Evolutionary conservation across 2,329 filamentous ascomycete genomes (phyloP).

Genomic region (Parasarocladium wereldwijsianum): DNA sequence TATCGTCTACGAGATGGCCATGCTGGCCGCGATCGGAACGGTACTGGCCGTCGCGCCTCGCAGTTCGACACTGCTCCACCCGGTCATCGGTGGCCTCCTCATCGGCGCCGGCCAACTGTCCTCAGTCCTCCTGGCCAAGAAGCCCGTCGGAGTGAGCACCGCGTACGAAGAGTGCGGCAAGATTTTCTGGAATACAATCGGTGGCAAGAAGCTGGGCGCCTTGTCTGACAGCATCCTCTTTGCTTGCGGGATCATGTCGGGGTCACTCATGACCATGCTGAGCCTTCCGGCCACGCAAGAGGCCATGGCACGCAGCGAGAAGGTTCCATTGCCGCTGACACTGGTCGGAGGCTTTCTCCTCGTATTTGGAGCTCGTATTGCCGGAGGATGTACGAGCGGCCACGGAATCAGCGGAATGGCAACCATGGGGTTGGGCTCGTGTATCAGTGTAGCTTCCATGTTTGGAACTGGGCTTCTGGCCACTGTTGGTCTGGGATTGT

Average conservation of each 20-base stretch:
- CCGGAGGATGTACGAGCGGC: slow-evolving; percentile 6
- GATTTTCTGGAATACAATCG: slow-evolving; percentile 4
- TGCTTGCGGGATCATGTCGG: slow-evolving; percentile 4
- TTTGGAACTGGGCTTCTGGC: slow-evolving; percentile 4
- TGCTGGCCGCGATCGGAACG: slow-evolving; percentile 1
- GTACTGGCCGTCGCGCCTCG: slow-evolving; percentile 4
- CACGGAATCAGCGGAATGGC: slow-evolving; percentile 7
- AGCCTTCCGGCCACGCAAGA: slow-evolving; percentile 4
- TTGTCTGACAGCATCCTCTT: slow-evolving; percentile 5
- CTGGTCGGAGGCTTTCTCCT: slow-evolving; percentile 5
- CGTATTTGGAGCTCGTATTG: slow-evolving; percentile 6
- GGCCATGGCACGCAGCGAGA: slow-evolving; percentile 2
- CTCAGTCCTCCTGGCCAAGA: slow-evolving; percentile 5
- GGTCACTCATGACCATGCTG: slow-evolving; percentile 3
- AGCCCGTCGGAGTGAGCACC: slow-evolving; percentile 6
- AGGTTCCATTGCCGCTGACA: slow-evolving; percentile 1
- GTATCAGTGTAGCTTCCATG: slow-evolving; percentile 6
- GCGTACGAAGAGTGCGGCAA: slow-evolving; percentile 6
- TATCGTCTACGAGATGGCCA: slow-evolving; percentile 4
- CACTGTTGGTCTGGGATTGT: too few relatives aligned
- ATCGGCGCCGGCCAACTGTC: slow-evolving; percentile 5
- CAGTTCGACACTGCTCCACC: slow-evolving; percentile 4
- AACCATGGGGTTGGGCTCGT: slow-evolving; percentile 4
- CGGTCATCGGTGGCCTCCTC: slow-evolving; percentile 6
- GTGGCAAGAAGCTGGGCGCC: background rate